Base-by-base conservation (phyloP, 2,329 filamentous ascomycete genomes). In the Gaeumannomyces tritici region DNA sequence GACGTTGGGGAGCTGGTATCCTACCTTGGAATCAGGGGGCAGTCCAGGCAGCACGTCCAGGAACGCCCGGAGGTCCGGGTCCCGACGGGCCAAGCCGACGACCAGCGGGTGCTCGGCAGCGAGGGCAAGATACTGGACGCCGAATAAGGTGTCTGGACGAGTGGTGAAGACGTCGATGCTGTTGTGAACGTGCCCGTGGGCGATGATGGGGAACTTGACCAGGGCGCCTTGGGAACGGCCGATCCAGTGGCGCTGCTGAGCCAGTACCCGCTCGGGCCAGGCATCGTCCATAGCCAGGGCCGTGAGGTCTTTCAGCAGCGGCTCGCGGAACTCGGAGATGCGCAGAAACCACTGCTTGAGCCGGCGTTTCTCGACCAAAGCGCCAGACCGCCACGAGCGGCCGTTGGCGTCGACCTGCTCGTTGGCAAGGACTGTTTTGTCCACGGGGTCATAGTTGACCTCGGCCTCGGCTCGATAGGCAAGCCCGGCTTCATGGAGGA, bases 381-480 rank as follows among this genome's bases (percentile, higher is more conserved):
- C 91, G 12, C 91, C 91, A 1, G 90, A 95, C 63, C 91, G 84
- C 92, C 92, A 96, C 2, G 91, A 96, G 68, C 80, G 85, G 35
- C 92, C 92, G 70, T 91, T 88, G 60, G 89, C 82, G 71, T 96
- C 90, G n/a, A 96, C 91, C 75, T 96, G 92, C 74, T 96, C 92
- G 72, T 96, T 96, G 13, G 92, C 92, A 64, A 96, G 79, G 21
- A 96, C 92, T 0, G 92, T 96, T 72, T 89, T 88, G 72, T 96
- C 92, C 31, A 96, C 83, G 1, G 92, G 92, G 67, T 96, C 92
- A 76, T 90, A 96, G 74, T 96, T 96, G 68, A 96, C 92, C 65
- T 92, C 76, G 26, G 91, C 90, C 68, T 95, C 88, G 42, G 86
- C 86, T 71, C 92, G 91, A 73, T 95, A 95, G 61, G 91, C 92